Base-by-base conservation (phyloP, 2,329 filamentous ascomycete genomes). In the Colletotrichum navitas region DNA sequence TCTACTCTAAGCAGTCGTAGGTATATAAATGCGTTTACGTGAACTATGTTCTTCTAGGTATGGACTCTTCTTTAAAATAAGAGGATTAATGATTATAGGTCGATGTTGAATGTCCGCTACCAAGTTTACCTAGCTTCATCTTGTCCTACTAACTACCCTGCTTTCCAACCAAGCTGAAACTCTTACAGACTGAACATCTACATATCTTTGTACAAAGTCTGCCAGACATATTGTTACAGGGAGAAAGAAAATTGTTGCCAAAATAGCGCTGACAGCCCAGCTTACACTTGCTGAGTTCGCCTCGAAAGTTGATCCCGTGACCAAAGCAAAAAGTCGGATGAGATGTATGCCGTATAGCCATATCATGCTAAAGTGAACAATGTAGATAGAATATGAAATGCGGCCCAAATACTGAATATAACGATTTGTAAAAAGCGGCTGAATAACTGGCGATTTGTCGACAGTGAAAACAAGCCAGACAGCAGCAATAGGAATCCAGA, bases 281-380 rank as follows among this genome's bases (percentile, higher is more conserved):
- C 66, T n/a, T n/a, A 45, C 32, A 61, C 32, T 10, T 2, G 32
- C 39, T 12, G 49, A 58, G 58, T 71, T 43, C 18, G 7, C 60
- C 10, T 51, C 26, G 11, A 65, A 58, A 21, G 24, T 11, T 10
- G 45, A n/a, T 24, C 68, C 68, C 18, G 65, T 63, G 3, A 71
- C 7, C 29, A 21, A 24, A 52, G 65, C 63, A 24, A 54, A 68
- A 32, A 67, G 58, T 6, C 34, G 58, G 12, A 56, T 26, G 29
- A 63, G 43, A 14, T 62, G 59, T 51, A 58, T 63, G 5, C 89
- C 90, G 1, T 92, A 63, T 0, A 83, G 84, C 83, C 84, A 87
- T 0, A 92, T 80, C 1, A 92, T 78, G 0, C 90, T 90, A 0
- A 90, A 90, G 74, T 92, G 90, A 14, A 91, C 84, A 11, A 92